These are phyloP conservation scores for Neofusicoccum kwambonambiense DNA, from an alignment of 2,329 filamentous ascomycete genomes.

Conservation along the genomic window DNA sequence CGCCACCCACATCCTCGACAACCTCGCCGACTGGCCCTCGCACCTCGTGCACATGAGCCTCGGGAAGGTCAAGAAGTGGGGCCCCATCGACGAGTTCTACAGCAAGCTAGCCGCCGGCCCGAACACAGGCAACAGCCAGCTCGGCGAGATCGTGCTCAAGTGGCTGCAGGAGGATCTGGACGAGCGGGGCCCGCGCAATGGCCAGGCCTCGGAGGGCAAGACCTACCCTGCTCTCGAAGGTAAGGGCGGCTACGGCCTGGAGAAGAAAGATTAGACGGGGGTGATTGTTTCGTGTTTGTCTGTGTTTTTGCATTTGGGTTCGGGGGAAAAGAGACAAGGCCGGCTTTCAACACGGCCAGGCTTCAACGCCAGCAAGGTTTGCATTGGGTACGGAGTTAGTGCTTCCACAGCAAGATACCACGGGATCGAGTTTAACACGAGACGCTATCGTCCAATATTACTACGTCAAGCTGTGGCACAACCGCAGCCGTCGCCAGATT, in stretches of 20 bases:
- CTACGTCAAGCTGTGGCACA: background rate
- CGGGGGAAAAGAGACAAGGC: background rate
- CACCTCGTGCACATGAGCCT: conserved; percentile 95
- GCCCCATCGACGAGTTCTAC: conserved; percentile 68
- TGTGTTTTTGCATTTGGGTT: background rate
- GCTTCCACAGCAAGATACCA: conserved; percentile 13
- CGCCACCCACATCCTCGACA: conserved; percentile 95
- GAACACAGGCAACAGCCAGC: conserved; percentile 70
- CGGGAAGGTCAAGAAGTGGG: conserved; percentile 85
- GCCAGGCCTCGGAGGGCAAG: conserved; percentile 60
- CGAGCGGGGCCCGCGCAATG: conserved; percentile 73
- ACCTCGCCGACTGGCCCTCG: conserved; percentile 89
- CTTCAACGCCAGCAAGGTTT: background rate
- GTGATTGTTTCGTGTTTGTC: background rate
- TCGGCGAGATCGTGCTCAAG: conserved; percentile 82
- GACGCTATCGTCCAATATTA: background rate
- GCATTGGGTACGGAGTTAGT: conserved; percentile 8
- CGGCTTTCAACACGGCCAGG: conserved; percentile 8
- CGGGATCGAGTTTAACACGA: conserved; percentile 7
- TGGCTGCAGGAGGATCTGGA: conserved; percentile 83
- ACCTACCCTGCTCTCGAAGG: conserved; percentile 60
- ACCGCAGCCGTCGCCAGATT: background rate
- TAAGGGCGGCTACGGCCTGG: conserved; percentile 60
- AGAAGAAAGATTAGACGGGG: conserved; percentile 3
- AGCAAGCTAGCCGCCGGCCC: conserved; percentile 40